phyloP scores from a whole-genome alignment of 2,329 filamentous ascomycete genomes.

The Clonostachys rosea region DNA sequence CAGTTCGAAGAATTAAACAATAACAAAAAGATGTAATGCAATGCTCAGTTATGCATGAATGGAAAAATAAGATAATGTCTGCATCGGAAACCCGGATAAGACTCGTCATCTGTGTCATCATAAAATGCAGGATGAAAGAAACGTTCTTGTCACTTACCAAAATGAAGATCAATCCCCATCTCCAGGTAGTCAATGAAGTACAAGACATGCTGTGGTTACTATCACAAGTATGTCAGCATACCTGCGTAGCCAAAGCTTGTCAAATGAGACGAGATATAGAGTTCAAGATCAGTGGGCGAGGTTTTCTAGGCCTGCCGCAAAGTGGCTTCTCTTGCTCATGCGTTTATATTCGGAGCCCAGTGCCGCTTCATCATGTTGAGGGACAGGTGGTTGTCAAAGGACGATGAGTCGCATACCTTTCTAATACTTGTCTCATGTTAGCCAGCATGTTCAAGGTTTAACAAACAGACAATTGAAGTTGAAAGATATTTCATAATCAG shows the following conservation, averaged over 20 bases:
- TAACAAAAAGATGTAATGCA: slow-evolving; percentile 1
- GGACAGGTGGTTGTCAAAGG: slow-evolving; percentile 1
- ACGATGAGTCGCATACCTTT: slow-evolving; percentile 20
- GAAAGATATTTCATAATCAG: slow-evolving; percentile 49
- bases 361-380: slow-evolving; percentile 80
- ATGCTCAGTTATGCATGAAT: slow-evolving; percentile 63
- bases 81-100: slow-evolving; percentile 70
- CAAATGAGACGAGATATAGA: background rate
- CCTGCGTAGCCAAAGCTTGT: too few relatives aligned
- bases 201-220: too few relatives aligned
- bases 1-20: background rate
- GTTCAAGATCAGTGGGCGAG: slow-evolving; percentile 80
- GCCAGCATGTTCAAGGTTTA: too few relatives aligned
- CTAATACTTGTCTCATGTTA: slow-evolving; percentile 7
- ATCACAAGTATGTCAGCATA: too few relatives aligned
- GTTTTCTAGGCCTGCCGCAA: slow-evolving; percentile 99
- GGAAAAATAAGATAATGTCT: slow-evolving; percentile 63
- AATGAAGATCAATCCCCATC: too few relatives aligned
- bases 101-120: slow-evolving; percentile 67
- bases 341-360: slow-evolving; percentile 80
- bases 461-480: background rate
- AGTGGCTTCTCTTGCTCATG: slow-evolving; percentile 81
- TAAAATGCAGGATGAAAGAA: slow-evolving; percentile 5
- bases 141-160: too few relatives aligned
- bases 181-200: too few relatives aligned